Conservation (phyloP, 331 rosid genomes). For the Cucumis variabilis region DNA sequence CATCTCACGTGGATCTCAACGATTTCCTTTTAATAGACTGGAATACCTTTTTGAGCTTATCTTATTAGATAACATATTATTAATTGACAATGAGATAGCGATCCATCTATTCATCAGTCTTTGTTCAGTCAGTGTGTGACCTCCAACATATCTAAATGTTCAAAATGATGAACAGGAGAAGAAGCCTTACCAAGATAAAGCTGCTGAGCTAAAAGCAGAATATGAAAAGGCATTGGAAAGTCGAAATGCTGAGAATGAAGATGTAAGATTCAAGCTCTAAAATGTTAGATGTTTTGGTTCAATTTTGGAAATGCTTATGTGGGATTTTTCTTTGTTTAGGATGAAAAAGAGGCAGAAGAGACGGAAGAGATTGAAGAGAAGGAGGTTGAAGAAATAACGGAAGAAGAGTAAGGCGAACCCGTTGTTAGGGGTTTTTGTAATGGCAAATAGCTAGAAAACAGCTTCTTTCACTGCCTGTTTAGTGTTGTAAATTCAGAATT, state of each 20-base stretch:
- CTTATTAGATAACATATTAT: no score
- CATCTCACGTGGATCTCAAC: neutral
- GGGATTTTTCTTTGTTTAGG: constrained; percentile 39
- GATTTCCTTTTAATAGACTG: no score
- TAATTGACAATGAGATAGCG: no score
- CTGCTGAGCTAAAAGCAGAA: constrained; percentile 74
- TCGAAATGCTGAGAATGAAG: constrained; percentile 46
- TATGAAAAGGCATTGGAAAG: constrained; percentile 59
- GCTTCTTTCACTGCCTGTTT: constrained; percentile 11
- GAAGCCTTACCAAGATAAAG: constrained; percentile 73
- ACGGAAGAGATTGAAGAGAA: constrained; percentile 51
- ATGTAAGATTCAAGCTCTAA: constrained; percentile 37
- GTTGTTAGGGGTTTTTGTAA: neutral
- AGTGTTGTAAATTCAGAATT: constrained; percentile 11
- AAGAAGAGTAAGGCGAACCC: constrained; percentile 51
- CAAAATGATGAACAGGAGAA: constrained; percentile 58
- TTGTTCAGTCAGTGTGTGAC: no score
- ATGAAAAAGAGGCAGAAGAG: constrained; percentile 49
- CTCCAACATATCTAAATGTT: neutral
- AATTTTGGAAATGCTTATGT: neutral
- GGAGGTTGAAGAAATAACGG: constrained; percentile 62
- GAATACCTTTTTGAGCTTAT: no score
- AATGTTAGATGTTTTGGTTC: neutral
- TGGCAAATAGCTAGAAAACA: constrained; percentile 8
- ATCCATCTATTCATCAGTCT: no score